These are phyloP conservation scores for Epichloe amarillans DNA, from an alignment of 2,329 filamentous ascomycete genomes.

Conservation along the genomic window DNA sequence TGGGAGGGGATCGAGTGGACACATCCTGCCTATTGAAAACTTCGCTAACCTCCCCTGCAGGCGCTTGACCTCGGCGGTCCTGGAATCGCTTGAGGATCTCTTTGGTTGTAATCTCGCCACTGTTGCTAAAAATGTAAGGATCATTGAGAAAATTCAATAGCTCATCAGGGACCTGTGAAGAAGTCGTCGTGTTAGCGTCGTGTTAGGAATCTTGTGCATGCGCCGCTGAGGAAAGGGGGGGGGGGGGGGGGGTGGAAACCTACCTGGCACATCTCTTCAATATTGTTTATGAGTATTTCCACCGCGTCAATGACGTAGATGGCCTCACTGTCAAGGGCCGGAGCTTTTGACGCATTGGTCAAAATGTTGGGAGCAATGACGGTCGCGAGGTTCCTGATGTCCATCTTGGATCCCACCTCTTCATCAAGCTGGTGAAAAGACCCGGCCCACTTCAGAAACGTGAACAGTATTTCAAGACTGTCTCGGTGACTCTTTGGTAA, in stretches of 20 bases:
- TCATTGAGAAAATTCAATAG: slow-evolving; percentile 78
- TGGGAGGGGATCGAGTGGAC: slow-evolving; percentile 38
- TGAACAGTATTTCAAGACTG: slow-evolving; percentile 87
- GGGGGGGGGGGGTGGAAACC: no score
- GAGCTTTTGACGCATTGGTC: slow-evolving; percentile 53
- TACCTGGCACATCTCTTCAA: slow-evolving; percentile 96
- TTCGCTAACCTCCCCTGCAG: slow-evolving; percentile 47
- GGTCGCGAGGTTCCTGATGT: slow-evolving; percentile 91
- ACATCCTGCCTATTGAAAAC: slow-evolving; percentile 45
- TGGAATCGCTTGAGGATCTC: slow-evolving; percentile 92
- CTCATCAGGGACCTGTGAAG: slow-evolving; percentile 72
- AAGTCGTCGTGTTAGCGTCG: not conserved
- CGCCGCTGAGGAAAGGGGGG: not conserved
- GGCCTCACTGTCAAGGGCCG: slow-evolving; percentile 68
- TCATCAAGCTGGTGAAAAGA: slow-evolving; percentile 97
- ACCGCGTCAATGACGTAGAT: slow-evolving; percentile 92
- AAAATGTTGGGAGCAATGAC: slow-evolving; percentile 96
- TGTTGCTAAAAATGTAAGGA: slow-evolving; percentile 65
- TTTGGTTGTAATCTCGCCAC: slow-evolving; percentile 84
- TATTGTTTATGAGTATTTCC: slow-evolving; percentile 78
- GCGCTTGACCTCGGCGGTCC: slow-evolving; percentile 50
- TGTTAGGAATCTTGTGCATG: not conserved
- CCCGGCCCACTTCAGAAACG: slow-evolving; percentile 92
- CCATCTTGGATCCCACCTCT: slow-evolving; percentile 96
- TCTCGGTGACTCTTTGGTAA: slow-evolving; percentile 87